phyloP scores from a whole-genome alignment of 2,329 filamentous ascomycete genomes.

The Niveomyces coronatus region DNA sequence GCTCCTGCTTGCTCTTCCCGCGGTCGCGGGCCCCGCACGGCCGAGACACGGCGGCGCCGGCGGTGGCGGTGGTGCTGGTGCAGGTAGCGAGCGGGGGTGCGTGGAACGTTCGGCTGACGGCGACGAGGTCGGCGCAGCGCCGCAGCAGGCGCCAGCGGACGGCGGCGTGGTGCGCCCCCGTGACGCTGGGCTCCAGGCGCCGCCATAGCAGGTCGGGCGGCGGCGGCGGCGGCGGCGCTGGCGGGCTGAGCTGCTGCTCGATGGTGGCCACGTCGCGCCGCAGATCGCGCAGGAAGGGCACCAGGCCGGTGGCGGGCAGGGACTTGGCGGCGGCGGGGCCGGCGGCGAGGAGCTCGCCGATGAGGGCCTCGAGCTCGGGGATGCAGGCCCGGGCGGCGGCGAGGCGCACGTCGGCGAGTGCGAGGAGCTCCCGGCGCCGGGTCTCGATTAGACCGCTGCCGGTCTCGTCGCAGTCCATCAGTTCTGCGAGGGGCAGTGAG shows the following conservation, averaged over 20 bases:
- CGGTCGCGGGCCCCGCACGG: slow-evolving; percentile 10
- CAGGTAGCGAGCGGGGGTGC: slow-evolving; percentile 21
- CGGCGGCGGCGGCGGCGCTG: no score
- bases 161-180: slow-evolving; percentile 14
- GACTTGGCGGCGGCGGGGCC: slow-evolving; percentile 9
- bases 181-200: slow-evolving; percentile 17
- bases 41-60: slow-evolving; percentile 14
- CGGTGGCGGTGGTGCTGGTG: no score
- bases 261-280: slow-evolving; percentile 12
- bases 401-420: slow-evolving; percentile 8
- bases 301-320: slow-evolving; percentile 14
- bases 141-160: slow-evolving; percentile 24
- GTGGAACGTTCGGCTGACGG: slow-evolving; percentile 23
- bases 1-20: slow-evolving; percentile 18
- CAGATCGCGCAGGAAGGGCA: slow-evolving; percentile 15
- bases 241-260: slow-evolving; percentile 6
- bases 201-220: slow-evolving; percentile 11
- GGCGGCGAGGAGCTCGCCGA: slow-evolving; percentile 10
- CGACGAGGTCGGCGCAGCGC: slow-evolving; percentile 20
- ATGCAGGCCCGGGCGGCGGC: slow-evolving; percentile 8
- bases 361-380: slow-evolving; percentile 14
- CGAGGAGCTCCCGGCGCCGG: slow-evolving; percentile 8
- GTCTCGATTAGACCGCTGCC: no score
- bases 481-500: no score
- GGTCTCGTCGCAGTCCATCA: no score